These are phyloP conservation scores for Pseudogymnoascus sp. DNA, from an alignment of 2,329 filamentous ascomycete species.

Conservation along the genomic window DNA sequence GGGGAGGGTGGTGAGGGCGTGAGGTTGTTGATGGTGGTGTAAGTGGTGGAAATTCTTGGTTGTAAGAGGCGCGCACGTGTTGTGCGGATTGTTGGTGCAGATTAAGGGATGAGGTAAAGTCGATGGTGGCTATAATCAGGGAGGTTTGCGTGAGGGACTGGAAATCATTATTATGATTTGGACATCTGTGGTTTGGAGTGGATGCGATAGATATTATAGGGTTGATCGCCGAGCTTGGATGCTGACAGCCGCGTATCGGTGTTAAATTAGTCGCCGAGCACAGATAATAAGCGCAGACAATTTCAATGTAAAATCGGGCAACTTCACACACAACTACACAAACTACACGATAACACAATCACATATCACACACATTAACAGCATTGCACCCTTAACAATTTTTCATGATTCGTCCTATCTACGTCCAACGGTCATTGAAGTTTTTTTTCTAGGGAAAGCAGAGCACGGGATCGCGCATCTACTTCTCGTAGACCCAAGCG, in stretches of 20 bases:
- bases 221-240: neutral
- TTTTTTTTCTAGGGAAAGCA: neutral
- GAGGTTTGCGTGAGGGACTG: neutral
- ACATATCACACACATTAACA: neutral
- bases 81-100: too few relatives aligned
- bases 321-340: neutral
- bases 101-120: too few relatives aligned
- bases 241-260: neutral
- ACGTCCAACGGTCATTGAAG: neutral
- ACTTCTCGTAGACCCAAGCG: conserved; percentile 97
- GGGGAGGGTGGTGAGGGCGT: too few relatives aligned
- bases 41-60: too few relatives aligned
- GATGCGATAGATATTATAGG: neutral
- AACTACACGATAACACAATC: neutral
- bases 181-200: neutral
- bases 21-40: neutral
- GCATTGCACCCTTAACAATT: neutral
- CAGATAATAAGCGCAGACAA: conserved; percentile 1
- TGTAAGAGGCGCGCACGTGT: too few relatives aligned
- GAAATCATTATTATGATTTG: neutral
- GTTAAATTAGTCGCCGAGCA: neutral
- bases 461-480: conserved; percentile 18
- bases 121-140: too few relatives aligned
- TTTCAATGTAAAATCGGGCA: neutral
- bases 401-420: neutral